Evolutionary conservation across 1,284 basidiomycete species (phyloP), one percentile per base, ranked within the genome.

Genomic region (Leccinum griseonigrum): DNA sequence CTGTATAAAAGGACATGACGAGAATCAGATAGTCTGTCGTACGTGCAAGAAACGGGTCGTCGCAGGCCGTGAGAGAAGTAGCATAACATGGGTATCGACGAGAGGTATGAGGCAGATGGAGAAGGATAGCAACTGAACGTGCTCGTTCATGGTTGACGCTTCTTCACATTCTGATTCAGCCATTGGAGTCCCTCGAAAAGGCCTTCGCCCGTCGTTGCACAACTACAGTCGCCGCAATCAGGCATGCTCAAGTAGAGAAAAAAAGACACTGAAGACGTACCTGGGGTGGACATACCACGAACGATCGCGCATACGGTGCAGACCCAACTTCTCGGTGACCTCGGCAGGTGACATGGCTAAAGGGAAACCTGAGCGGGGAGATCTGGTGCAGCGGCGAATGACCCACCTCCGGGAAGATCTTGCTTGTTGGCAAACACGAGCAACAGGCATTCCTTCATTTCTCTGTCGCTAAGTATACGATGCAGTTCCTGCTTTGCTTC

Each of bases 341-440:
- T 99, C 97, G 11, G 97, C 95, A 32, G 97, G 97, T 34, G 95
- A 95, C 96, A 99, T 98, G 40, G 97, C 97, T 66, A 14, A 54
- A 26, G 54, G 62, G 63, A 61, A 52, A 54, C 16, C 2, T 66
- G 46, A 63, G 55, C 40, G 38, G 50, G 16, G 22, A 51, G 31
- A 31, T n/a, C 22, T 31, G 50, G 31, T 16, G 26, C 55, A 34
- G 40, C 1, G 34, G 34, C n/a, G 5, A 6, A 16, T 79, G 85
- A 68, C 65, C 5, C 70, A 97, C 95, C 95, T 74, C 94, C 95
- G 14, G 95, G 95, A 66, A 99, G 79, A 85, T 99, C 97, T 79
- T 99, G 97, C 81, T 99, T 99, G 81, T 98, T 99, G 26, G 97
- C 97, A 80, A 99, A 99, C 38, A 99, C 97, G 64, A 99, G 88